Conservation (phyloP, 306 rosid genomes). For the Ormosia emarginata region DNA sequence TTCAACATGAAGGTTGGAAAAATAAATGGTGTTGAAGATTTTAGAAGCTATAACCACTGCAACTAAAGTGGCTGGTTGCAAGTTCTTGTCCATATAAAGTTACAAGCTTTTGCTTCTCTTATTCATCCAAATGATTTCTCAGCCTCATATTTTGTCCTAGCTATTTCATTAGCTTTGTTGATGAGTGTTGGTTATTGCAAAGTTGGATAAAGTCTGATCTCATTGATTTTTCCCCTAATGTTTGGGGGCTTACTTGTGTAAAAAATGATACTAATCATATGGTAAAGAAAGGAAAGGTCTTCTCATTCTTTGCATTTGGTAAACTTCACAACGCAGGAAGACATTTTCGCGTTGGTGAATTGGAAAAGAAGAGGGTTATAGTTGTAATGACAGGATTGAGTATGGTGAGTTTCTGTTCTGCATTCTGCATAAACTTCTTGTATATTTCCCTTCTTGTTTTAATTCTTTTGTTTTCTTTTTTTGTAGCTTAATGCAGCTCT, state of each 20-base stretch:
- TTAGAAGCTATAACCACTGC: not conserved
- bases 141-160: not conserved
- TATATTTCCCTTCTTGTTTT: not conserved
- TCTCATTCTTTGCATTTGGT: not conserved
- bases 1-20: not conserved
- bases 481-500: constrained; percentile 67
- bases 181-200: not conserved
- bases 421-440: not conserved
- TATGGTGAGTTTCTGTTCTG: constrained; percentile 41
- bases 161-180: not conserved
- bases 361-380: constrained; percentile 48
- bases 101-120: not conserved
- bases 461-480: not conserved
- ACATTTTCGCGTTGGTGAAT: constrained; percentile 58
- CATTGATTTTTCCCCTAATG: too few relatives aligned
- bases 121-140: not conserved
- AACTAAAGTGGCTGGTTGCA: not conserved
- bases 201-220: not conserved
- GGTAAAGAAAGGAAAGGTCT: not conserved
- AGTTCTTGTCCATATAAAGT: not conserved
- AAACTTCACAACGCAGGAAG: constrained; percentile 44
- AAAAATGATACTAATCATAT: not conserved
- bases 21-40: not conserved
- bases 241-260: not conserved
- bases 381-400: constrained; percentile 65